These are phyloP conservation scores for Dactylellina cionopaga DNA, from an alignment of 2,329 filamentous ascomycete genomes.

Conservation along the genomic window DNA sequence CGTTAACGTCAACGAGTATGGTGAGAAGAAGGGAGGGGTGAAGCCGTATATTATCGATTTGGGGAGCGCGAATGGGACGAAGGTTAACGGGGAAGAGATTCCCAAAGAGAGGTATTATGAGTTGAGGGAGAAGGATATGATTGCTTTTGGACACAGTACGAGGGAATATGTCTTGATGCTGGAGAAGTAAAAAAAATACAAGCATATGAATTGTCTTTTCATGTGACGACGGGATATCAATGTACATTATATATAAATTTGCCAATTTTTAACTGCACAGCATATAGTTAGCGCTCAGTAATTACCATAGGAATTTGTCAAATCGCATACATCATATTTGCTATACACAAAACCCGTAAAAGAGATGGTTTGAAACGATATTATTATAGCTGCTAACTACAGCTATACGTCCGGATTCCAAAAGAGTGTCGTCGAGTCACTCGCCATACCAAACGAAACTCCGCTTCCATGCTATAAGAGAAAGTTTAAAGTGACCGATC, in stretches of 20 bases:
- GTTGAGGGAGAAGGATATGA: slow-evolving; percentile 84
- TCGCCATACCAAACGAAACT: neutral
- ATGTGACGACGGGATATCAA: no score
- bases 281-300: no score
- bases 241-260: no score
- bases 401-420: neutral
- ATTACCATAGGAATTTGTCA: no score
- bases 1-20: slow-evolving; percentile 84
- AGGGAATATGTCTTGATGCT: slow-evolving; percentile 96
- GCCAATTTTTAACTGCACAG: no score
- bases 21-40: slow-evolving; percentile 80
- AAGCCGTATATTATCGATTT: slow-evolving; percentile 92
- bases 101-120: slow-evolving; percentile 84
- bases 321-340: no score
- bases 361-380: no score
- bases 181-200: slow-evolving; percentile 59
- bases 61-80: slow-evolving; percentile 90
- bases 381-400: neutral
- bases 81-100: slow-evolving; percentile 78
- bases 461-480: neutral
- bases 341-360: no score
- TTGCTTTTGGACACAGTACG: slow-evolving; percentile 86
- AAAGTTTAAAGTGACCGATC: slow-evolving; percentile 18
- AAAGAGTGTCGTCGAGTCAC: neutral
- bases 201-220: neutral